Evolutionary conservation across 805 yeast species (phyloP).

Genomic region (Diddensiella transvaalensis): DNA sequence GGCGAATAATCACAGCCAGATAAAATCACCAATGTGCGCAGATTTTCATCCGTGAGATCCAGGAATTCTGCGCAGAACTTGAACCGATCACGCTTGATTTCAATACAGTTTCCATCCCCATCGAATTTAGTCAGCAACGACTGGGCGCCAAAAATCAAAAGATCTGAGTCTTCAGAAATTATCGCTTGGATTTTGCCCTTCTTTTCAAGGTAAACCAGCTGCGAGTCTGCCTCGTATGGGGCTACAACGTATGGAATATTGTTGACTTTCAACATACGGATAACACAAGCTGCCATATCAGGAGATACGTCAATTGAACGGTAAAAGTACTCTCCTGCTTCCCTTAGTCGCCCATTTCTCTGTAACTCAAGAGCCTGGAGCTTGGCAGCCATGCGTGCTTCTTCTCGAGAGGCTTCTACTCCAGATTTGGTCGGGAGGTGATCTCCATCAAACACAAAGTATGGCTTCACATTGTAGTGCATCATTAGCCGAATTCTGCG

Average conservation of each 20-base stretch:
- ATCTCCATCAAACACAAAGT: slow-evolving; percentile 92
- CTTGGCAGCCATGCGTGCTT: slow-evolving; percentile 55
- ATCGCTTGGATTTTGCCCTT: slow-evolving; percentile 76
- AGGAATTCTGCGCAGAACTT: slow-evolving; percentile 45
- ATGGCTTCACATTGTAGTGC: slow-evolving; percentile 70
- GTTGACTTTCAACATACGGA: slow-evolving; percentile 53
- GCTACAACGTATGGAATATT: slow-evolving; percentile 79
- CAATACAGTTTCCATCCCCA: slow-evolving; percentile 64
- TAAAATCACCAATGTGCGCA: slow-evolving; percentile 74
- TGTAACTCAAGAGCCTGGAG: slow-evolving; percentile 48
- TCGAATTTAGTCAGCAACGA: slow-evolving; percentile 76
- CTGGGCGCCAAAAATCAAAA: slow-evolving; percentile 81
- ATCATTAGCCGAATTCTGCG: slow-evolving; percentile 63
- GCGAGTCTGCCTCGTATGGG: slow-evolving; percentile 98
- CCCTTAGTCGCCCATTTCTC: slow-evolving; percentile 49
- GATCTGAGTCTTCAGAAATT: slow-evolving; percentile 90
- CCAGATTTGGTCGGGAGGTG: slow-evolving; percentile 70
- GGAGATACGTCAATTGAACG: slow-evolving; percentile 86
- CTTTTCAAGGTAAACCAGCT: slow-evolving; percentile 84
- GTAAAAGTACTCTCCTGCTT: slow-evolving; percentile 66
- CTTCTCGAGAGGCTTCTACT: slow-evolving; percentile 65
- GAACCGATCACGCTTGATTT: slow-evolving; percentile 58
- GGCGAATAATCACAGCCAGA: slow-evolving; percentile 97
- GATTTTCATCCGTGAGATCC: slow-evolving; percentile 50
- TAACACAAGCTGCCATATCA: slow-evolving; percentile 82